These are phyloP conservation scores for Picochlorum sp. DNA, from an alignment of 139 green algal genomes.

Conservation along the genomic window DNA sequence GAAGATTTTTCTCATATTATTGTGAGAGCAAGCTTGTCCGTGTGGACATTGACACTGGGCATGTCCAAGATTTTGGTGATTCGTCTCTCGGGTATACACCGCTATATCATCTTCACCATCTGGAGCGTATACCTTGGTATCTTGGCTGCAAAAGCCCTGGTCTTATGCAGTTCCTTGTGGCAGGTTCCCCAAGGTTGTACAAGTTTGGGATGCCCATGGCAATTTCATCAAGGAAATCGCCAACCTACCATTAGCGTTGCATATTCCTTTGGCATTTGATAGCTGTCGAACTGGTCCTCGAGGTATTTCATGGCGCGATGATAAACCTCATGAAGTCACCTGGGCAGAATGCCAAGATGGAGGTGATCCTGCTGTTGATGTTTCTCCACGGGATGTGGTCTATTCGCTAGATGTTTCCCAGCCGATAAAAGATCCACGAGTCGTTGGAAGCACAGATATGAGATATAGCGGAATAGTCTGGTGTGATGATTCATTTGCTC, in stretches of 20 bases:
- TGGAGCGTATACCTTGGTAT: conserved; percentile 71
- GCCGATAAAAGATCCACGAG: conserved; percentile 13
- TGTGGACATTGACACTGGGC: conserved; percentile 40
- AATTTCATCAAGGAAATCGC: conserved; percentile 64
- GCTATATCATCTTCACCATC: conserved; percentile 74
- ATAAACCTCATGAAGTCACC: conserved; percentile 65
- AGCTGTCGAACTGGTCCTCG: conserved; percentile 65
- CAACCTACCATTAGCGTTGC: conserved; percentile 81
- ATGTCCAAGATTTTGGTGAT: conserved; percentile 35
- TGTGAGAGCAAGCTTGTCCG: conserved; percentile 54
- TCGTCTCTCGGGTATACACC: conserved; percentile 61
- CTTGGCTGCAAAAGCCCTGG: conserved; percentile 82
- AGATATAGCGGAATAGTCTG: conserved; percentile 79
- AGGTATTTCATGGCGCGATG: conserved; percentile 75
- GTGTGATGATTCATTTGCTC: conserved; percentile 69
- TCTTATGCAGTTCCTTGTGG: conserved; percentile 81
- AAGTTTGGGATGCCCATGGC: conserved; percentile 62
- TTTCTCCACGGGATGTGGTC: conserved; percentile 85
- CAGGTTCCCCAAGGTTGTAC: conserved; percentile 75
- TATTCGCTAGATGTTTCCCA: conserved; percentile 55
- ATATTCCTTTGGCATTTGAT: conserved; percentile 94
- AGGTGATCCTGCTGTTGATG: conserved; percentile 78
- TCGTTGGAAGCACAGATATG: conserved; percentile 41
- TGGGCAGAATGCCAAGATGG: conserved; percentile 87
- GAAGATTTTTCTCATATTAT: conserved; percentile 87